Percentiles rank a stretch among this genome's conserved stretches.
Evolutionary conservation across 2,329 filamentous ascomycete species (phyloP).

Genomic region (Pseudophaeomoniella oleicola): DNA sequence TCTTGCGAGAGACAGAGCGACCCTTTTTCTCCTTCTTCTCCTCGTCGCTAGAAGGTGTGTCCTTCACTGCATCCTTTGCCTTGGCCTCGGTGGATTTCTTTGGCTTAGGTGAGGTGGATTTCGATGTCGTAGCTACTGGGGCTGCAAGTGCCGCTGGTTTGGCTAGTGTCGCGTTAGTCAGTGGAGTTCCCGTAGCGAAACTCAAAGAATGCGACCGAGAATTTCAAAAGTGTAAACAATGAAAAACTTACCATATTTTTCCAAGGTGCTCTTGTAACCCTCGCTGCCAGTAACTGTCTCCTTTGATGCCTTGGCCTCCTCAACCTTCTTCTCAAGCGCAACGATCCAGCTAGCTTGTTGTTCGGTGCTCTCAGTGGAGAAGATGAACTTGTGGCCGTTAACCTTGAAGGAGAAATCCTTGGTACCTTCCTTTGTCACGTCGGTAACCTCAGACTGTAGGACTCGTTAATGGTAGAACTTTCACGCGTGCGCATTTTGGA

Average conservation of each 20-base stretch:
- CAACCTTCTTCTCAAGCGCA: slow-evolving; percentile 66
- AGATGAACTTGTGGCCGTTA: slow-evolving; percentile 80
- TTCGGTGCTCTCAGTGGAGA: slow-evolving; percentile 60
- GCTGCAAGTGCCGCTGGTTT: slow-evolving; percentile 27
- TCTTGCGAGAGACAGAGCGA: slow-evolving; percentile 47
- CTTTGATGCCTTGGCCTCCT: slow-evolving; percentile 71
- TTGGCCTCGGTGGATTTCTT: slow-evolving; percentile 16
- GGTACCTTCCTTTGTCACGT: slow-evolving; percentile 60
- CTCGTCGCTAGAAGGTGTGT: slow-evolving; percentile 6
- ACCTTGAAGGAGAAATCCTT: slow-evolving; percentile 77
- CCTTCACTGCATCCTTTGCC: slow-evolving; percentile 7
- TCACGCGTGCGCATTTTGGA: slow-evolving; percentile 1
- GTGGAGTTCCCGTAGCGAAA: slow-evolving; percentile 2
- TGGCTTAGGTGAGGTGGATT: slow-evolving; percentile 20
- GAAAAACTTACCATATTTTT: slow-evolving; percentile 47
- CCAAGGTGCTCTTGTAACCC: slow-evolving; percentile 73
- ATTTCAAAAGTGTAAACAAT: slow-evolving; percentile 25
- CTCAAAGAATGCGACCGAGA: slow-evolving; percentile 29
- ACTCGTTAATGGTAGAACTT: slow-evolving; percentile 2
- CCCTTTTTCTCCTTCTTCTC: slow-evolving; percentile 33
- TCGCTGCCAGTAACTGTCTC: slow-evolving; percentile 62
- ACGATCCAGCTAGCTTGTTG: slow-evolving; percentile 90
- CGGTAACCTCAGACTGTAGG: slow-evolving; percentile 47
- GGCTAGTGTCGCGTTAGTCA: slow-evolving; percentile 18
- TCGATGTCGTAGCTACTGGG: slow-evolving; percentile 14